These are phyloP conservation scores for Candida cerambycidarum DNA, from an alignment of 805 yeast species.

Conservation along the genomic window DNA sequence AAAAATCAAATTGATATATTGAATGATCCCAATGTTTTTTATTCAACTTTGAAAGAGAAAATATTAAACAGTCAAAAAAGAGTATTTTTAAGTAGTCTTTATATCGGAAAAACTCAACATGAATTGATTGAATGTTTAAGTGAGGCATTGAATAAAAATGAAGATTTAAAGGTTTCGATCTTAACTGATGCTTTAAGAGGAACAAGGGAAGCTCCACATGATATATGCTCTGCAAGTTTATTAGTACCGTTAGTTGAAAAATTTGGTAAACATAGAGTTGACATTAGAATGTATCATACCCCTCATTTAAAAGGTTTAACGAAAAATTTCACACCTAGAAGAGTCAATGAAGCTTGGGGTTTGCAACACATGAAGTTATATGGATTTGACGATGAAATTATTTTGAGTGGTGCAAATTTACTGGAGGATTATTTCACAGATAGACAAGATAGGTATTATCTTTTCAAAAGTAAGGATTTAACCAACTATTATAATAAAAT, in stretches of 20 bases:
- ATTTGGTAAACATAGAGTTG: slow-evolving; percentile 67
- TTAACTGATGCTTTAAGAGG: slow-evolving; percentile 88
- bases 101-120: slow-evolving; percentile 78
- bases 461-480: slow-evolving; percentile 57
- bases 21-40: slow-evolving; percentile 70
- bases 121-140: slow-evolving; percentile 69
- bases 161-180: slow-evolving; percentile 65
- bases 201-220: slow-evolving; percentile 84
- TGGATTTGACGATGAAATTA: slow-evolving; percentile 89
- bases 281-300: slow-evolving; percentile 83
- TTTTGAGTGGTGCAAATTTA: slow-evolving; percentile 88
- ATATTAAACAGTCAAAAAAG: slow-evolving; percentile 62
- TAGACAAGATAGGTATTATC: slow-evolving; percentile 89
- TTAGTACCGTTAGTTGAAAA: slow-evolving; percentile 64
- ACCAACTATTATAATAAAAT: slow-evolving; percentile 74
- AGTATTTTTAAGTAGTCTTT: slow-evolving; percentile 80
- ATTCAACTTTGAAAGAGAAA: slow-evolving; percentile 58
- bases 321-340: slow-evolving; percentile 65
- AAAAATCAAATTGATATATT: slow-evolving; percentile 61
- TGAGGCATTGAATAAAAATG: slow-evolving; percentile 57
- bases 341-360: slow-evolving; percentile 90
- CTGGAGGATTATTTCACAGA: slow-evolving; percentile 91
- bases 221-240: slow-evolving; percentile 69
- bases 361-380: slow-evolving; percentile 96
- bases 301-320: slow-evolving; percentile 76